Percentiles rank a stretch among this genome's conserved stretches.
Evolutionary conservation across 2,329 filamentous ascomycete species (phyloP).

Genomic region (Aspergillus japonicus): DNA sequence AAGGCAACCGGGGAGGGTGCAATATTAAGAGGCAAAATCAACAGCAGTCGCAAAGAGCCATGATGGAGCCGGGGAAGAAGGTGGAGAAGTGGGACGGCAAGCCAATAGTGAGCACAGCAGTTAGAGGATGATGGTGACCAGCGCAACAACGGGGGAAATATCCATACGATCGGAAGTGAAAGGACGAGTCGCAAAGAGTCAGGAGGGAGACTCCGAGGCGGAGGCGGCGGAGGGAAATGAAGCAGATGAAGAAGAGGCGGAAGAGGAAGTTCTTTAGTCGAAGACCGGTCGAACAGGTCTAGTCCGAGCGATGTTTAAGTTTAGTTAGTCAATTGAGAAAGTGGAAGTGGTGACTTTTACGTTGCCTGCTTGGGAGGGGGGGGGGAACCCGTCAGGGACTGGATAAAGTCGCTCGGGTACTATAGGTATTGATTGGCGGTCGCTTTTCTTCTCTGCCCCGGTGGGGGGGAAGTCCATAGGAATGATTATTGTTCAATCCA

Average conservation of each 20-base stretch:
- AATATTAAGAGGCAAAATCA: constrained; percentile 2
- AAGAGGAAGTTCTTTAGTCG: background rate
- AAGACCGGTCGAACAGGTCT: background rate
- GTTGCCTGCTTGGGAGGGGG: background rate
- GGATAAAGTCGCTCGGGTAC: background rate
- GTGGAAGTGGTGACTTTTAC: constrained; percentile 1
- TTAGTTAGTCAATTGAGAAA: background rate
- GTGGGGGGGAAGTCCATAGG: background rate
- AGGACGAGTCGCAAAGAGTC: background rate
- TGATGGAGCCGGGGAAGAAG: constrained; percentile 2
- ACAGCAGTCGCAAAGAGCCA: constrained; percentile 1
- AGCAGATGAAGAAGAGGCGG: background rate
- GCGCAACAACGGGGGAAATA: background rate
- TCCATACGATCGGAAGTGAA: background rate
- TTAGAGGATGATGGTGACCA: background rate
- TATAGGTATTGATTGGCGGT: background rate
- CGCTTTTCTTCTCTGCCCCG: background rate
- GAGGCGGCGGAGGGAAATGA: background rate
- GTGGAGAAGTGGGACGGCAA: background rate
- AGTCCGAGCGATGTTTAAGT: background rate
- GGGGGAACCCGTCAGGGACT: background rate
- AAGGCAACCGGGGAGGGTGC: background rate
- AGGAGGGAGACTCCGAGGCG: background rate
- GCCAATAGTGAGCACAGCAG: constrained; percentile 1
- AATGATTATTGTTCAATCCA: background rate